phyloP scores from a whole-genome alignment of 352 stramenopile genomes.

The Phytophthora hibernalis region DNA sequence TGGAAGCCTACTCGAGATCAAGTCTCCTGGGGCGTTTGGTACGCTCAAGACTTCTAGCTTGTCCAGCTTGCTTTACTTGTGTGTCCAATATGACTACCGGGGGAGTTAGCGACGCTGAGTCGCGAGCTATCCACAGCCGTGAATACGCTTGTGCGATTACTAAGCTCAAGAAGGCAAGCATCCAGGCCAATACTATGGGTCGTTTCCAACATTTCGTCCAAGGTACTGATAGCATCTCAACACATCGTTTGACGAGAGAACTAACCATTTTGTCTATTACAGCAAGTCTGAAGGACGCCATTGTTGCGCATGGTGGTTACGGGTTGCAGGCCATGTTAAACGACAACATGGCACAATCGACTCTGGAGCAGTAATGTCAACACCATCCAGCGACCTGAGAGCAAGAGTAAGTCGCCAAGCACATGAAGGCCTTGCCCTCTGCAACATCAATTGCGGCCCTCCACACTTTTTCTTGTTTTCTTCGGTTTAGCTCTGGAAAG shows the following conservation, averaged over 20 bases:
- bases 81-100: slow-evolving; percentile 64
- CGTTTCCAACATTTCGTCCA: slow-evolving; percentile 78
- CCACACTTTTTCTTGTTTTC: background rate
- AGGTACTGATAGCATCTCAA: slow-evolving; percentile 41
- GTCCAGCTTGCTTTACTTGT: slow-evolving; percentile 67
- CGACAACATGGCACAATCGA: slow-evolving; percentile 40
- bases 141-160: slow-evolving; percentile 48
- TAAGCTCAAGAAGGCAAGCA: slow-evolving; percentile 57
- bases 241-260: slow-evolving; percentile 4
- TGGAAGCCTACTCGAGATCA: slow-evolving; percentile 48
- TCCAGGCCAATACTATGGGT: slow-evolving; percentile 84
- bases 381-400: too few species aligned
- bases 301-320: slow-evolving; percentile 60
- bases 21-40: slow-evolving; percentile 14
- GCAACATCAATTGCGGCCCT: slow-evolving; percentile 14
- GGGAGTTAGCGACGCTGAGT: slow-evolving; percentile 45
- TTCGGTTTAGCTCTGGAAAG: slow-evolving; percentile 3
- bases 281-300: slow-evolving; percentile 62
- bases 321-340: slow-evolving; percentile 70
- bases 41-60: slow-evolving; percentile 56
- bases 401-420: slow-evolving; percentile 62
- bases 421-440: slow-evolving; percentile 56
- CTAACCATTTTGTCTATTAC: slow-evolving; percentile 11
- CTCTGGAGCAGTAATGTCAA: too few species aligned
- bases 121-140: slow-evolving; percentile 47